These are phyloP conservation scores for Paxillus involutus DNA, from an alignment of 768 basidiomycete species.

Conservation along the genomic window DNA sequence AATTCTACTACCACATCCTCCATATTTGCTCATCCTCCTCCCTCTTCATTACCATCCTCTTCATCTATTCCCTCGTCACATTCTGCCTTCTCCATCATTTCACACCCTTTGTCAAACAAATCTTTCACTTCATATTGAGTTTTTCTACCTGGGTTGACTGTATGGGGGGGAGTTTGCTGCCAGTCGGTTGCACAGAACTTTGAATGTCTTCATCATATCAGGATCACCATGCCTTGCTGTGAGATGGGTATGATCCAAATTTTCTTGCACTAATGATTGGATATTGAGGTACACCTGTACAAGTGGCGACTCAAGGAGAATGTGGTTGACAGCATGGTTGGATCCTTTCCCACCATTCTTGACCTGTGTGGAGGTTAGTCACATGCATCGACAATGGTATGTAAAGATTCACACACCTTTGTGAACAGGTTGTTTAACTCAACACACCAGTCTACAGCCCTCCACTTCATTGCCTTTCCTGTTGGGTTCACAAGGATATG, in stretches of 20 bases:
- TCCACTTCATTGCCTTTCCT: conserved; percentile 28
- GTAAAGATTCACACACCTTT: conserved; percentile 28
- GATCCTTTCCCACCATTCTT: conserved; percentile 36
- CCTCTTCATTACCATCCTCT: no score
- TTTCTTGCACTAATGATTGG: conserved; percentile 1
- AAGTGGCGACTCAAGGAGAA: conserved; percentile 34
- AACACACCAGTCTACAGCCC: conserved; percentile 39
- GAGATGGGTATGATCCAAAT: conserved; percentile 21
- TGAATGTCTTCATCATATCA: conserved; percentile 28
- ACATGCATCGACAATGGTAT: neutral
- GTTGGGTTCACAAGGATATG: conserved; percentile 37
- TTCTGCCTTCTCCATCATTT: neutral
- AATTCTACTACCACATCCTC: no score
- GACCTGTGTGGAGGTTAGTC: conserved; percentile 11
- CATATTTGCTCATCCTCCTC: no score
- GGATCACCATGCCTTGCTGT: conserved; percentile 27
- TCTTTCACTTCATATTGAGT: neutral
- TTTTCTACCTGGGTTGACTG: neutral
- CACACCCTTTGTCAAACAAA: neutral
- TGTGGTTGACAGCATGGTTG: conserved; percentile 31
- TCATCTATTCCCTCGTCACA: no score
- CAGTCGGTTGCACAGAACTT: neutral
- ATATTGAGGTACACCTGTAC: conserved; percentile 32
- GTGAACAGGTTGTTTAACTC: conserved; percentile 45
- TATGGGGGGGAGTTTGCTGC: neutral